A percentile compares a stretch with the other conserved stretches of the same genome.
These are phyloP conservation scores for Candida wancherniae DNA, from an alignment of 805 yeast species.

Conservation along the genomic window DNA sequence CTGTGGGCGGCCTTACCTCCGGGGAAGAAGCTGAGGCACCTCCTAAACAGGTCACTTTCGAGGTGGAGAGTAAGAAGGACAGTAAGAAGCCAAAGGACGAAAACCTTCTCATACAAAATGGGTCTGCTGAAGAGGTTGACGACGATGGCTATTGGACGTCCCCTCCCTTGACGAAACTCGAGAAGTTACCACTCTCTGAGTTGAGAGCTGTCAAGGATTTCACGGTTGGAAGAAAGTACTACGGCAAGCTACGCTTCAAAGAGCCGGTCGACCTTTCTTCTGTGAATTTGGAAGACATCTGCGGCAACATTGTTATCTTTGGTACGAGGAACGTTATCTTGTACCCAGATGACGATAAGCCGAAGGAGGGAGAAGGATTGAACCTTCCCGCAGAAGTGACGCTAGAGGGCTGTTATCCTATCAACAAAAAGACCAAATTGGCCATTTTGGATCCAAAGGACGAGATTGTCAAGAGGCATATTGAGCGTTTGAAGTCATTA, in stretches of 20 bases:
- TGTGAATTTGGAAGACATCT: slow-evolving; percentile 54
- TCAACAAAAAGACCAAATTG: slow-evolving; percentile 63
- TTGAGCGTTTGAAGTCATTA: slow-evolving; percentile 57
- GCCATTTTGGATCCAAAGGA: slow-evolving; percentile 76
- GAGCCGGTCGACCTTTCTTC: slow-evolving; percentile 80
- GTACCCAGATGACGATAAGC: slow-evolving; percentile 61
- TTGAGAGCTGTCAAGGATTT: slow-evolving; percentile 60
- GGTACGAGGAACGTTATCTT: slow-evolving; percentile 56
- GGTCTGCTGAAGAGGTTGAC: slow-evolving; percentile 36
- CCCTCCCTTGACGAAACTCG: slow-evolving; percentile 66
- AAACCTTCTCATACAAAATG: slow-evolving; percentile 15
- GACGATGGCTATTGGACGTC: slow-evolving; percentile 84
- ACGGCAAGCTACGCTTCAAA: slow-evolving; percentile 72
- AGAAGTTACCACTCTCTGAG: slow-evolving; percentile 54
- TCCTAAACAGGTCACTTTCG: slow-evolving; percentile 32
- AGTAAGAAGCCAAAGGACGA: slow-evolving; percentile 4
- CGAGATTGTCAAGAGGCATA: slow-evolving; percentile 63
- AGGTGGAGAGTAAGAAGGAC: slow-evolving; percentile 7
- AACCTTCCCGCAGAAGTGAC: slow-evolving; percentile 72
- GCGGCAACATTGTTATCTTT: slow-evolving; percentile 63
- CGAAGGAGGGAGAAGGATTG: slow-evolving; percentile 69
- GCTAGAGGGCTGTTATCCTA: slow-evolving; percentile 76
- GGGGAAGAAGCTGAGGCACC: slow-evolving; percentile 10
- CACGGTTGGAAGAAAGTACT: slow-evolving; percentile 72
- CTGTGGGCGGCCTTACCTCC: slow-evolving; percentile 1